Percentiles rank a stretch among this genome's conserved stretches.
Evolutionary conservation across 2,329 filamentous ascomycete species (phyloP).

Genomic region (Penicillium sp.): DNA sequence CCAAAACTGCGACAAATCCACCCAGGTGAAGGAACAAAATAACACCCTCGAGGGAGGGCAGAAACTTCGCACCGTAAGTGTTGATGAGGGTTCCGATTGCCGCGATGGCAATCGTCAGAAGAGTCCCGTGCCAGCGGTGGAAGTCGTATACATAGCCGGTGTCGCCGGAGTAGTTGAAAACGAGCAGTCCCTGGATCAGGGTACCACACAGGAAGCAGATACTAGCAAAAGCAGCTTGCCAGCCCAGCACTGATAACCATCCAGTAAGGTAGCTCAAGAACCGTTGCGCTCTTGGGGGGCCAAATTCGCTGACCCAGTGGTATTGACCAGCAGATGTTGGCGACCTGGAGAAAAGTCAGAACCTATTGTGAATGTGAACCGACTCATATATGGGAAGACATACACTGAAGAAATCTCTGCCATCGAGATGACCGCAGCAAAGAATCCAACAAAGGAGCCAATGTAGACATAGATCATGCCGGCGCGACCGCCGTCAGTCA

Average conservation of each 20-base stretch:
- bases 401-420: slow-evolving; percentile 44
- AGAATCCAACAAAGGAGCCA: slow-evolving; percentile 37
- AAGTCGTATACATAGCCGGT: slow-evolving; percentile 21
- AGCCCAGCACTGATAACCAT: slow-evolving; percentile 41
- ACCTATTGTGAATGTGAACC: not conserved
- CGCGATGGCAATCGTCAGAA: slow-evolving; percentile 52
- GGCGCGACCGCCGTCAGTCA: slow-evolving; percentile 36
- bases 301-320: slow-evolving; percentile 44
- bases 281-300: slow-evolving; percentile 32
- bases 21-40: slow-evolving; percentile 52
- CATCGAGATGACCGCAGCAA: slow-evolving; percentile 40
- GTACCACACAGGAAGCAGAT: slow-evolving; percentile 36
- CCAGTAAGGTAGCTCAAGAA: slow-evolving; percentile 42
- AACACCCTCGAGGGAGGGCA: slow-evolving; percentile 54
- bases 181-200: slow-evolving; percentile 37
- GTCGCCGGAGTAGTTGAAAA: slow-evolving; percentile 32
- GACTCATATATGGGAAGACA: not conserved
- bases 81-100: slow-evolving; percentile 53
- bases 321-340: slow-evolving; percentile 44
- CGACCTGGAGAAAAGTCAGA: slow-evolving; percentile 23
- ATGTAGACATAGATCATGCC: slow-evolving; percentile 42
- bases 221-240: slow-evolving; percentile 38
- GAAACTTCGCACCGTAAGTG: slow-evolving; percentile 45
- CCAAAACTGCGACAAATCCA: slow-evolving; percentile 47
- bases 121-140: slow-evolving; percentile 42